These are phyloP conservation scores for Alternaria arbusti DNA, from an alignment of 2,329 filamentous ascomycete species.

Conservation along the genomic window DNA sequence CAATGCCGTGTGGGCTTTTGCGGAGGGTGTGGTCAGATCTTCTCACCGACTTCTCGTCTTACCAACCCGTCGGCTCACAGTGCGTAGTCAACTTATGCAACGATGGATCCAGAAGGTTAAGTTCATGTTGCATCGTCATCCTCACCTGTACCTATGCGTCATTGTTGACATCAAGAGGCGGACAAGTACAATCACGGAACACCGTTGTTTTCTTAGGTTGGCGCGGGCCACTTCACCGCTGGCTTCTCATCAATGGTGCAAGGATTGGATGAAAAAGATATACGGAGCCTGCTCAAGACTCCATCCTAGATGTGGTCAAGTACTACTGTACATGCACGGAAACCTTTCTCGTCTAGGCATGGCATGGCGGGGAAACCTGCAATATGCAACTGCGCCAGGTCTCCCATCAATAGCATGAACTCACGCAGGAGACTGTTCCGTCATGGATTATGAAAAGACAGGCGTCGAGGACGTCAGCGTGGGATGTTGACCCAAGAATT, in stretches of 20 bases:
- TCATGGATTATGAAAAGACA: not conserved
- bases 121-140: not conserved
- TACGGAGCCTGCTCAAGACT: not conserved
- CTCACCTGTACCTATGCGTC: not conserved
- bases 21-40: slow-evolving; percentile 3
- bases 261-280: not conserved
- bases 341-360: not conserved
- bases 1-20: slow-evolving; percentile 1
- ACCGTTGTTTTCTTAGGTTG: not conserved
- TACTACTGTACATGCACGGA: not conserved
- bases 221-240: not conserved
- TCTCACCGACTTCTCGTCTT: slow-evolving; percentile 6
- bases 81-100: not conserved
- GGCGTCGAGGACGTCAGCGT: not conserved
- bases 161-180: not conserved
- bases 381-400: not conserved
- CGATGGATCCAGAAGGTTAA: not conserved
- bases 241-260: not conserved
- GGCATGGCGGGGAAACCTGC: not conserved
- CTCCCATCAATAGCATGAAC: not conserved
- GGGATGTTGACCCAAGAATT: not conserved
- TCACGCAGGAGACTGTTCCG: not conserved
- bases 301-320: not conserved
- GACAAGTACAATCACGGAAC: not conserved
- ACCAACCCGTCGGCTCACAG: not conserved